Evolutionary conservation across 352 stramenopile genomes (phyloP).

Genomic region (Salisapilia sapeloensis): DNA sequence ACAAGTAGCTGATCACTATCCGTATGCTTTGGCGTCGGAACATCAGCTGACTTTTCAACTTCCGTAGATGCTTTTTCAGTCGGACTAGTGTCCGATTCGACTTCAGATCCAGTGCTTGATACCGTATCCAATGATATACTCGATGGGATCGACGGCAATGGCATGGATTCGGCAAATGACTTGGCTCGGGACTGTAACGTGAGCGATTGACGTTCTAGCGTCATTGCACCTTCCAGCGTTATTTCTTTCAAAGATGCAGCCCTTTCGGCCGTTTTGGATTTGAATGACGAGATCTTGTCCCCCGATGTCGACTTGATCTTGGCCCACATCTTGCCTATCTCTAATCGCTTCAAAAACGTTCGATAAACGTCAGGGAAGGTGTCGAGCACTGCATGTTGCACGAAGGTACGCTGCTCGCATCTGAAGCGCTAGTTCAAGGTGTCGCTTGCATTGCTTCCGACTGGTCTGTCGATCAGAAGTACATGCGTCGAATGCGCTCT

Average conservation of each 20-base stretch:
- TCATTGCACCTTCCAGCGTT: constrained; percentile 31
- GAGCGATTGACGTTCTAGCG: constrained; percentile 5
- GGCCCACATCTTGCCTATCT: constrained; percentile 37
- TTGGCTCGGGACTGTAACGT: constrained; percentile 32
- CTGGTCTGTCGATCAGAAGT: too few relatives aligned
- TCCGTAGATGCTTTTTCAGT: constrained; percentile 21
- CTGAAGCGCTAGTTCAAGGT: too few relatives aligned
- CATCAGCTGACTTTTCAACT: constrained; percentile 9
- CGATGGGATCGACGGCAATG: too few relatives aligned
- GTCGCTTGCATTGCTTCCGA: too few relatives aligned
- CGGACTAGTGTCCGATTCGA: constrained; percentile 10
- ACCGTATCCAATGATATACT: constrained; percentile 26
- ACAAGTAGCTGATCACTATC: constrained; percentile 57
- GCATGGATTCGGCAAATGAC: constrained; percentile 21
- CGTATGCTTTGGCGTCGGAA: constrained; percentile 22
- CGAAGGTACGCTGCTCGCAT: too few relatives aligned
- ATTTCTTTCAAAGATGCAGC: constrained; percentile 17
- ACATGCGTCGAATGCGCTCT: too few relatives aligned
- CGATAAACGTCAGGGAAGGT: too few relatives aligned
- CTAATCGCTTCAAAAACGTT: too few relatives aligned
- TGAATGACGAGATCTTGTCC: constrained; percentile 27
- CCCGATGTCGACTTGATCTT: constrained; percentile 43
- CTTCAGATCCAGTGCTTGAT: constrained; percentile 9
- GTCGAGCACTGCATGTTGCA: too few relatives aligned
- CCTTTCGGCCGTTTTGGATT: constrained; percentile 25